Evolutionary conservation across 257 asterid species (phyloP).

Genomic region (Solanum sejunctum): DNA sequence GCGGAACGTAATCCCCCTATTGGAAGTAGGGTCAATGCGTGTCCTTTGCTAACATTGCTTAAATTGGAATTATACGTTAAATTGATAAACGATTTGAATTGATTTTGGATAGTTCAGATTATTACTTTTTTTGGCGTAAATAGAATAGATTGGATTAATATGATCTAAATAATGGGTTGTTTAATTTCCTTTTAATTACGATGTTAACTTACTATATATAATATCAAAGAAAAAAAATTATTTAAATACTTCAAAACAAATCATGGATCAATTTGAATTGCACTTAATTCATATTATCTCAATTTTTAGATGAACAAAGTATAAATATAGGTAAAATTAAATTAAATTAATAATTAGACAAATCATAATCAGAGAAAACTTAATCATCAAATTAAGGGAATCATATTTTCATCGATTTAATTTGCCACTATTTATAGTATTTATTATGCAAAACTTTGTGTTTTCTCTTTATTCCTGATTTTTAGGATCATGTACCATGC

Average conservation of each 20-base stretch:
- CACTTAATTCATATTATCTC: neutral
- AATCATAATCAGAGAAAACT: neutral
- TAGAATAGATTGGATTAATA: neutral
- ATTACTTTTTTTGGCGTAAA: neutral
- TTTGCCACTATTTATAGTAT: neutral
- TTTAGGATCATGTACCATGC: neutral
- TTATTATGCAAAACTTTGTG: too few species aligned
- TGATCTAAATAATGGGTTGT: neutral
- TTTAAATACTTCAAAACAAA: neutral
- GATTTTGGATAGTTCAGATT: neutral
- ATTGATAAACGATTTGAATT: neutral
- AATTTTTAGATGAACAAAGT: neutral
- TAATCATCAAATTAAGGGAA: neutral
- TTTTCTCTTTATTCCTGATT: too few species aligned
- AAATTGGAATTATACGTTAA: neutral
- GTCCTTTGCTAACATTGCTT: neutral
- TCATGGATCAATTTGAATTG: neutral
- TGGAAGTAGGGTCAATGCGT: neutral
- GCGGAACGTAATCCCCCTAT: slow-evolving; percentile 1
- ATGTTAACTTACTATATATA: neutral
- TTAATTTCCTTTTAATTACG: neutral
- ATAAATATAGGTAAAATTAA: neutral
- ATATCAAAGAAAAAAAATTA: neutral
- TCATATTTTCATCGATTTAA: neutral
- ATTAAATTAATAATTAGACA: neutral